Conservation (phyloP, 2,329 filamentous ascomycete genomes). For the Xylaria multiplex region DNA sequence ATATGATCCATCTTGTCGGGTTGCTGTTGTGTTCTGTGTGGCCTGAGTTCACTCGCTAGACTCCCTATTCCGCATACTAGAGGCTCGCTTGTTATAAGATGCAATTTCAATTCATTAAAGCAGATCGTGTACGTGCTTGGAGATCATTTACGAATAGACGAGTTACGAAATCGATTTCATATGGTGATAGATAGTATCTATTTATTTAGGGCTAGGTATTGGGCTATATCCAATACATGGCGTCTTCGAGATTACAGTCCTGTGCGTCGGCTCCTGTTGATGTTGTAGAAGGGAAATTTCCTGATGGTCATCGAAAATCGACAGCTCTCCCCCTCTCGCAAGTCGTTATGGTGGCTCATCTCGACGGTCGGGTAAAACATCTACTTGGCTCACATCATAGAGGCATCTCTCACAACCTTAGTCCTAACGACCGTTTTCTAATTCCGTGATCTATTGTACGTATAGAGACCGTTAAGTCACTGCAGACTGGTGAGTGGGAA, state of each 20-base stretch:
- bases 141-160: slow-evolving; percentile 16
- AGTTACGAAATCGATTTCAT: slow-evolving; percentile 17
- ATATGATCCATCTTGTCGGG: slow-evolving; percentile 17
- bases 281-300: slow-evolving; percentile 45
- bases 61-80: slow-evolving; percentile 17
- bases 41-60: slow-evolving; percentile 37
- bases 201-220: slow-evolving; percentile 11
- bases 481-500: slow-evolving; percentile 14
- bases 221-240: slow-evolving; percentile 4
- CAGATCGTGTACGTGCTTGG: slow-evolving; percentile 29
- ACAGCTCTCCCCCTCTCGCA: slow-evolving; percentile 34
- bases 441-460: slow-evolving; percentile 27
- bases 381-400: slow-evolving; percentile 26
- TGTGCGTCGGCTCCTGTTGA: slow-evolving; percentile 1
- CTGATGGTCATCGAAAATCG: slow-evolving; percentile 26
- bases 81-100: slow-evolving; percentile 41
- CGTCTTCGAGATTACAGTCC: neutral
- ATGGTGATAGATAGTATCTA: slow-evolving; percentile 27
- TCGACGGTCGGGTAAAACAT: slow-evolving; percentile 39
- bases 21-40: slow-evolving; percentile 17
- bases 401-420: neutral
- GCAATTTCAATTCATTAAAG: slow-evolving; percentile 46
- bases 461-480: slow-evolving; percentile 42
- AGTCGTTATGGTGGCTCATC: slow-evolving; percentile 28
- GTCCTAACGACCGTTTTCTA: slow-evolving; percentile 30